These are phyloP conservation scores for Penicillium odoratum DNA, from an alignment of 495 filamentous ascomycete species.

Conservation along the genomic window DNA sequence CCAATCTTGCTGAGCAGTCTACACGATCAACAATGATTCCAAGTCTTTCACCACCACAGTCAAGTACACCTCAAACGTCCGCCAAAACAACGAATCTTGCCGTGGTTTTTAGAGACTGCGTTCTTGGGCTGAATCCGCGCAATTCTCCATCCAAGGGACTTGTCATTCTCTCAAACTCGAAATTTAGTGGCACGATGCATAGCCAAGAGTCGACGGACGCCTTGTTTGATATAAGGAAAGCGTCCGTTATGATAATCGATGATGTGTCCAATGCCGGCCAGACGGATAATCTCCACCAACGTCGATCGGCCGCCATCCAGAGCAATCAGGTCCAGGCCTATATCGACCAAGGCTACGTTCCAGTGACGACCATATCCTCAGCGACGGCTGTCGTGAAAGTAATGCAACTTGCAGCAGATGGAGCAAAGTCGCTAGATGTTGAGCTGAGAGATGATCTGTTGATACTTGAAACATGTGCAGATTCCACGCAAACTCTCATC, in stretches of 20 bases:
- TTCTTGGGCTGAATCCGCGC: conserved; percentile 83
- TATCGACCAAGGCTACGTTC: conserved; percentile 73
- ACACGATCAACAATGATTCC: conserved; percentile 18
- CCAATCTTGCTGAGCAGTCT: conserved; percentile 63
- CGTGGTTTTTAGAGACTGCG: conserved; percentile 71
- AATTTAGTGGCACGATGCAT: conserved; percentile 61
- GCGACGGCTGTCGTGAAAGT: conserved; percentile 65
- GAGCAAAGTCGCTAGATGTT: conserved; percentile 68
- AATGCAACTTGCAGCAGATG: conserved; percentile 49
- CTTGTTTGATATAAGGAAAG: conserved; percentile 69
- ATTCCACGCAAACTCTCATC: conserved; percentile 93
- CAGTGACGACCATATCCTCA: conserved; percentile 79
- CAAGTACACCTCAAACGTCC: conserved; percentile 16
- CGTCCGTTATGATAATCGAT: conserved; percentile 80
- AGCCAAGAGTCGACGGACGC: conserved; percentile 60
- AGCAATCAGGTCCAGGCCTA: conserved; percentile 65
- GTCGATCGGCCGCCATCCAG: conserved; percentile 47
- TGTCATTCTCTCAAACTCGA: conserved; percentile 75
- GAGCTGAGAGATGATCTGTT: conserved; percentile 82
- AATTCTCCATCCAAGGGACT: conserved; percentile 70
- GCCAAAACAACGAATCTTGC: conserved; percentile 66
- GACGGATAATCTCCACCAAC: conserved; percentile 44
- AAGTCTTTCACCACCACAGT: conserved; percentile 18
- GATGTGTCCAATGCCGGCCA: conserved; percentile 57
- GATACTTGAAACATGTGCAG: conserved; percentile 91